Base-by-base conservation (phyloP, 331 rosid genomes). In the Malus hybrid region DNA sequence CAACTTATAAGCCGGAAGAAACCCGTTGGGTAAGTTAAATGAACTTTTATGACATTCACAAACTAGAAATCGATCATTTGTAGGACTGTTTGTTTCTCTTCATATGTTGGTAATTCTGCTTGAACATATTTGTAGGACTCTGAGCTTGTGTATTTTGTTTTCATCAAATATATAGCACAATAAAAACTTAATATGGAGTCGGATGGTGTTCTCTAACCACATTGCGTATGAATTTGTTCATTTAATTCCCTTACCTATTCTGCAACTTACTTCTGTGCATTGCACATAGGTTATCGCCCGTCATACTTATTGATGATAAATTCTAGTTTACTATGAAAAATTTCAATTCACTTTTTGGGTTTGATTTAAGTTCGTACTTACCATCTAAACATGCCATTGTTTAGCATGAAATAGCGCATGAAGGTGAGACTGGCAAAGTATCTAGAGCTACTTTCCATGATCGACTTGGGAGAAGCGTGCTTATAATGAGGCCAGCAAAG, bases 391-490 rank as follows among this genome's bases (percentile, higher is more conserved):
- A 67, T 79, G 76, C 79, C 14, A 42, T 70, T 64, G 14, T 78
- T 56, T 83, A 94, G 99, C 72, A 79, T 82, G 96, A 94, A 80
- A 87, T 94, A 61, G 97, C 97, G 32, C 96, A 94, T 46, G 99
- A 92, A 84, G 96, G 99, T 46, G 97, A 87, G 84, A 94, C 99
- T 0, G 99, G 99, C 10, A 94, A 94, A 87, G 95, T 82, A 22
- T 94, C 85, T 3, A 86, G 89, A 80, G 96, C 97, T 31, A 87
- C 84, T 68, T 92, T 94, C 80, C 93, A 67, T 13, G 99, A 94
- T 62, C 89, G 86, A 63, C 80, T 52, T 57, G 97, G 99, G 50
- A 88, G 99, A 80, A 76, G 93, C 4, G 99, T 92, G 80, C 99
- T 94, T 74, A 88, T 94, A 70, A 57, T 90, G 90, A 90, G 93